Base-by-base conservation (phyloP, 2,329 filamentous ascomycete species). In the Didymella arachidicola region DNA sequence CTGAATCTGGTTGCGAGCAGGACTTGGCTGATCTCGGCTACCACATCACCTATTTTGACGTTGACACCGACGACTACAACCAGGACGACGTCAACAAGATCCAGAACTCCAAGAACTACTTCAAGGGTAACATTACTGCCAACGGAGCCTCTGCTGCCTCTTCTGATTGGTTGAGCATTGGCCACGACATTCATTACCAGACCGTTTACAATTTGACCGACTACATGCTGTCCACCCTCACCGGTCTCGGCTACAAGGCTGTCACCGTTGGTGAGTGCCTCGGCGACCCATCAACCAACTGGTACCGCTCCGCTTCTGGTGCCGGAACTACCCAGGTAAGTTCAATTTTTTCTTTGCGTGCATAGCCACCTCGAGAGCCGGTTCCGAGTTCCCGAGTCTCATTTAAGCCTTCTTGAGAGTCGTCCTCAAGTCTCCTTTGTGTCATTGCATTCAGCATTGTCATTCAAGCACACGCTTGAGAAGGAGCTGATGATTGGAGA, bases 61-160 rank as follows among this genome's bases (percentile, higher is more conserved):
- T 88, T 47, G 86, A 89, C 69, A 82, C 85, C 1, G 82, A 85
- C 49, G 86, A 88, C 74, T 88, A 87, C 80, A 82, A 86, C 68
- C 81, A 84, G 50, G 75, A 81, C 59, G 77, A 79, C 4, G 78
- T 84, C 0, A 70, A 75, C 54, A 64, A 77, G 57, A 83, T 83
- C 49, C 79, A 83, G 62, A 81, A 83, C 72, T 82, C 84, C 67
- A 79, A 87, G 77, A 75, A 82, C 65, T 80, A 78, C 64, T 87
- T 88, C 75, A 69, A 75, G 60, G 70, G 76, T 27, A 81, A 80
- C 53, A 80, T 84, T 62, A 73, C 72, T 27, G 58, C 59, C 6
- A 64, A 62, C 41, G 69, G 66, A 29, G 67, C 69, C 6, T 65
- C 66, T 47, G 59, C 72, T 39, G 51, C 66, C 43, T 64, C 26